Percentiles rank a stretch among this genome's conserved stretches.
Conservation (phyloP, 768 basidiomycete genomes). For the Exidia glandulosa region DNA sequence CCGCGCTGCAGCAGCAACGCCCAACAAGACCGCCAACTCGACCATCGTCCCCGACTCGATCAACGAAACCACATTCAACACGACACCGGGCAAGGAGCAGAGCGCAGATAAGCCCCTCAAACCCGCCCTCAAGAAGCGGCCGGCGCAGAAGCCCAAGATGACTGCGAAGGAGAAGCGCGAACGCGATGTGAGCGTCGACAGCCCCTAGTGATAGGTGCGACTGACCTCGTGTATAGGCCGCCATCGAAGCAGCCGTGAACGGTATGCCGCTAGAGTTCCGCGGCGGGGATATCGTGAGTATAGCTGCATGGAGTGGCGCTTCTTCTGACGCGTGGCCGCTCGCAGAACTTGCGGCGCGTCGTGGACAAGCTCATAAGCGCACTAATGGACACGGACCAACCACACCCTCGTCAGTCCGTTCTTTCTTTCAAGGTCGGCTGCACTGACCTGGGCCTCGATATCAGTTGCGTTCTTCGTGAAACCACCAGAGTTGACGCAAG, state of each 20-base stretch:
- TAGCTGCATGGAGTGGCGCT: background rate
- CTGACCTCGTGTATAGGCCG: constrained; percentile 27
- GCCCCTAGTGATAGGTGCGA: no score
- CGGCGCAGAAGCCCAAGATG: constrained; percentile 49
- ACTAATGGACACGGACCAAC: constrained; percentile 53
- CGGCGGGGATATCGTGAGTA: constrained; percentile 71
- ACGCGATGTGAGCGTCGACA: constrained; percentile 48
- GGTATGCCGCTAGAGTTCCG: constrained; percentile 83
- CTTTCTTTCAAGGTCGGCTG: background rate
- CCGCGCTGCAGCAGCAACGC: constrained; percentile 5
- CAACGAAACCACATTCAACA: constrained; percentile 24
- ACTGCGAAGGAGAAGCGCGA: constrained; percentile 78
- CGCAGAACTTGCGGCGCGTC: constrained; percentile 57
- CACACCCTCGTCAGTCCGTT: constrained; percentile 47
- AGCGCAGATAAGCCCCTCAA: constrained; percentile 28
- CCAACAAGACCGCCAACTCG: constrained; percentile 19
- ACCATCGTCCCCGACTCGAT: constrained; percentile 10
- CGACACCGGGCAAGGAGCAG: constrained; percentile 25
- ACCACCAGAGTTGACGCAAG: constrained; percentile 77
- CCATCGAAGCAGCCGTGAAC: constrained; percentile 60
- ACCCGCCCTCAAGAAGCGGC: constrained; percentile 17
- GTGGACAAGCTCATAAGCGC: constrained; percentile 74
- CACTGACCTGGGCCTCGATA: background rate
- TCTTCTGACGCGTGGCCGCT: background rate
- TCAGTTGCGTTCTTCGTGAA: constrained; percentile 68